A percentile compares a stretch with the other conserved stretches of the same genome.
Evolutionary conservation across 2,329 filamentous ascomycete genomes (phyloP).

Genomic region (Ophiocordyceps australis): DNA sequence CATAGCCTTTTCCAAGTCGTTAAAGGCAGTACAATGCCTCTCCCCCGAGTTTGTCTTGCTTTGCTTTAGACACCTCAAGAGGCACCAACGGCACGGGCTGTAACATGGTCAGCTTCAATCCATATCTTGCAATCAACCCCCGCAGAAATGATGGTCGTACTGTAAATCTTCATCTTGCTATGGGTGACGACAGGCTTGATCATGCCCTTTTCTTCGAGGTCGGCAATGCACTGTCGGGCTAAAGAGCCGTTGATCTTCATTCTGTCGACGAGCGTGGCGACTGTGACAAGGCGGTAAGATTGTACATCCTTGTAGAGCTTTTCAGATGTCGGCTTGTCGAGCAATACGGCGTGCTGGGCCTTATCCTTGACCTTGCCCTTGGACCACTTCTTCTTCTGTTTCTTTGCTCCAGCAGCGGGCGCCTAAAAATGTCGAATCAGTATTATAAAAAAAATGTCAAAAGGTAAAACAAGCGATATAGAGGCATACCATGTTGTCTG

Average conservation of each 20-base stretch:
- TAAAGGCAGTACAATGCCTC: conserved; percentile 19
- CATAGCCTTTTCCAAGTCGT: conserved; percentile 15
- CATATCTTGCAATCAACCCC: background rate
- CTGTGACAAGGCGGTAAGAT: conserved; percentile 98
- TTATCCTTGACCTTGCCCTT: conserved; percentile 92
- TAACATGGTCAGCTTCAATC: conserved; percentile 9
- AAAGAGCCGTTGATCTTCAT: conserved; percentile 99
- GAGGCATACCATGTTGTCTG: conserved; percentile 23
- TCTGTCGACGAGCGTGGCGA: conserved; percentile 95
- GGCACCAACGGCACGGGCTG: conserved; percentile 43
- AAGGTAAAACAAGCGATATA: too few relatives aligned
- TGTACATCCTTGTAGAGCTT: conserved; percentile 99
- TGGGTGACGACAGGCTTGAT: conserved; percentile 97
- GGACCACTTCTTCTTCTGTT: conserved; percentile 34
- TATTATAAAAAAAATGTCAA: too few relatives aligned
- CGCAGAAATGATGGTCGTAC: conserved; percentile 21
- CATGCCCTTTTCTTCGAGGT: conserved; percentile 93
- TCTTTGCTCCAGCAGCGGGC: conserved; percentile 27
- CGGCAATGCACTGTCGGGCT: conserved; percentile 72
- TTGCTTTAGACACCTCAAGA: conserved; percentile 19
- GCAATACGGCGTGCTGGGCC: conserved; percentile 97
- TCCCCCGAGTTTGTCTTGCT: conserved; percentile 15
- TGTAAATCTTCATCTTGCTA: conserved; percentile 98
- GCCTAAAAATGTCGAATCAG: too few relatives aligned
- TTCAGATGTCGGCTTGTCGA: conserved; percentile 94